phyloP scores from a whole-genome alignment of 345 rosid species.

The Turnera subulata region DNA sequence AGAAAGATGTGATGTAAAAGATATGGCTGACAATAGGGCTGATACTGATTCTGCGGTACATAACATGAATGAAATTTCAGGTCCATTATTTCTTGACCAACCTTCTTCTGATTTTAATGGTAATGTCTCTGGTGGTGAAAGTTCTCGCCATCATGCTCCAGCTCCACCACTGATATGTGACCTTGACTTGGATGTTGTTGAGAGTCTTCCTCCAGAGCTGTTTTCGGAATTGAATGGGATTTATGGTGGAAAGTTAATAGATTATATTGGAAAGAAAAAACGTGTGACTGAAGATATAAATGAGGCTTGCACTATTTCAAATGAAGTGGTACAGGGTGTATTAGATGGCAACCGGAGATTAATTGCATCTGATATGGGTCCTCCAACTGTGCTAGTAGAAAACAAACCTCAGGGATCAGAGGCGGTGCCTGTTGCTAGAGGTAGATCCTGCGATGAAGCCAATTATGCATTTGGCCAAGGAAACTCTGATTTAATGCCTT shows the following conservation, averaged over 20 bases:
- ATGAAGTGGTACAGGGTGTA: slow-evolving; percentile 23
- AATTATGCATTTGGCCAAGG: slow-evolving; percentile 16
- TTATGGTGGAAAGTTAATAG: slow-evolving; percentile 67
- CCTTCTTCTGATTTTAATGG: slow-evolving; percentile 31
- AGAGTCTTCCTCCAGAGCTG: slow-evolving; percentile 80
- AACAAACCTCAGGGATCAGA: slow-evolving; percentile 29
- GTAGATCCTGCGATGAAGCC: slow-evolving; percentile 27
- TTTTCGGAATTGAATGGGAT: slow-evolving; percentile 73
- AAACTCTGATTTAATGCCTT: slow-evolving; percentile 59
- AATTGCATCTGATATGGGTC: slow-evolving; percentile 20
- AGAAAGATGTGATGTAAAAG: slow-evolving; percentile 20
- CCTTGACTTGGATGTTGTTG: slow-evolving; percentile 78
- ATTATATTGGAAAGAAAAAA: slow-evolving; percentile 49
- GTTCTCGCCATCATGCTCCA: slow-evolving; percentile 25
- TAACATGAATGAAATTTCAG: slow-evolving; percentile 26
- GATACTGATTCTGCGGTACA: slow-evolving; percentile 34
- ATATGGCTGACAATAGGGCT: slow-evolving; percentile 22
- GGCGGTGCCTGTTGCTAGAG: slow-evolving; percentile 17
- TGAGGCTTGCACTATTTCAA: slow-evolving; percentile 19
- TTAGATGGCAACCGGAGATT: slow-evolving; percentile 18
- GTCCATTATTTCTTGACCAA: slow-evolving; percentile 21
- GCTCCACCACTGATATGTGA: slow-evolving; percentile 59
- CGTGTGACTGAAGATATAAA: slow-evolving; percentile 31
- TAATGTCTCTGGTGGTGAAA: slow-evolving; percentile 25
- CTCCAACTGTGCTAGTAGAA: slow-evolving; percentile 19